These are phyloP conservation scores for Aspergillus homomorphus DNA, from an alignment of 495 filamentous ascomycete species.

Conservation along the genomic window DNA sequence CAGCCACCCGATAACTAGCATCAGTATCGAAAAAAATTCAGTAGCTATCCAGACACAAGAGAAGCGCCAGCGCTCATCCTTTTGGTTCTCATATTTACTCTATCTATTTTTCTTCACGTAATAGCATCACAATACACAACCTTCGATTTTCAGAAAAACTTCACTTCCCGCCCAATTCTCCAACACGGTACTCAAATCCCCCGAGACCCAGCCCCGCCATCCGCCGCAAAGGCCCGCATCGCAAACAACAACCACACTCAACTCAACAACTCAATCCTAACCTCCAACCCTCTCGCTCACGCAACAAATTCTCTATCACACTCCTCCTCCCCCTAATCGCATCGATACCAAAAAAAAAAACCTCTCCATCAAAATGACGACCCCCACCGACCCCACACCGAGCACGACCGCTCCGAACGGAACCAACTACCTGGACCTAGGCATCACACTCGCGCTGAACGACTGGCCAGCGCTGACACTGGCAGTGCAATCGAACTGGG, in stretches of 20 bases:
- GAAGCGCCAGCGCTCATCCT: neutral
- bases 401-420: slow-evolving; percentile 17
- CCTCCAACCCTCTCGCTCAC: no score
- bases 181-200: no score
- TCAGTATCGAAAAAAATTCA: neutral
- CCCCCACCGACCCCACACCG: slow-evolving; percentile 14
- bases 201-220: no score
- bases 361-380: neutral
- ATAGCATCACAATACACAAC: no score
- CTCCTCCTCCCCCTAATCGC: neutral
- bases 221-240: no score
- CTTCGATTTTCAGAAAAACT: no score
- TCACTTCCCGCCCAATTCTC: no score
- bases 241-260: neutral
- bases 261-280: neutral
- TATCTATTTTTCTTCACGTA: no score
- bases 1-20: neutral
- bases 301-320: neutral
- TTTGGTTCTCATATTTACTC: neutral
- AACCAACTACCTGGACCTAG: slow-evolving; percentile 67
- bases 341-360: neutral
- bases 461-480: slow-evolving; percentile 83
- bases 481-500: slow-evolving; percentile 84
- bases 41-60: neutral
- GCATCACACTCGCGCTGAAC: slow-evolving; percentile 73